A percentile compares a stretch with the other conserved stretches of the same genome.
These are phyloP conservation scores for Nakaseomyces nivariensis DNA, from an alignment of 1,139 yeast species.

Conservation along the genomic window DNA sequence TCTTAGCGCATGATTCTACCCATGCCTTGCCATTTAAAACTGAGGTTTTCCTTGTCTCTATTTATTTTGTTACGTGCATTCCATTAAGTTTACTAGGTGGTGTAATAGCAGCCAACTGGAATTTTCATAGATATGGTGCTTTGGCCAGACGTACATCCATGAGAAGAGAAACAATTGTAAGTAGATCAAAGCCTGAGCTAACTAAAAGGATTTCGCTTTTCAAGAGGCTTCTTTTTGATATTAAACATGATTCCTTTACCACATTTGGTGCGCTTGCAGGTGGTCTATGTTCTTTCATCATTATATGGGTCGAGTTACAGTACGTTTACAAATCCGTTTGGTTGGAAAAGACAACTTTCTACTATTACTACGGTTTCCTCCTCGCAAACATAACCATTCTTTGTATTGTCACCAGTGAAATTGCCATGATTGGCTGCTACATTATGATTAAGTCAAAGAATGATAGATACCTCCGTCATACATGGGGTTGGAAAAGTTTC, in stretches of 20 bases:
- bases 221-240: neutral
- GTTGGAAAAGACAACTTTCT: conserved; percentile 70
- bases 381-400: conserved; percentile 52
- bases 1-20: conserved; percentile 72
- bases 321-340: conserved; percentile 70
- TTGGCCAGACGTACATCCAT: neutral
- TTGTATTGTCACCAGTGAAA: conserved; percentile 56
- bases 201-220: neutral
- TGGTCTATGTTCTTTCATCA: conserved; percentile 14
- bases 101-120: conserved; percentile 37
- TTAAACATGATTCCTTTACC: conserved; percentile 4
- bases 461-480: conserved; percentile 16
- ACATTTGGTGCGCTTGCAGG: conserved; percentile 5
- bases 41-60: conserved; percentile 43
- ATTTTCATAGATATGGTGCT: neutral
- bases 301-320: conserved; percentile 56
- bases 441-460: conserved; percentile 39
- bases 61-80: conserved; percentile 56
- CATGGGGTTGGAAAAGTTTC: conserved; percentile 86
- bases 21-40: conserved; percentile 72
- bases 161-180: neutral
- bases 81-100: conserved; percentile 76
- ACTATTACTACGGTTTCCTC: conserved; percentile 72
- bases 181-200: neutral
- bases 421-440: conserved; percentile 64